Base-by-base conservation (phyloP, 2,329 filamentous ascomycete species). In the Sclerotinia minor region DNA sequence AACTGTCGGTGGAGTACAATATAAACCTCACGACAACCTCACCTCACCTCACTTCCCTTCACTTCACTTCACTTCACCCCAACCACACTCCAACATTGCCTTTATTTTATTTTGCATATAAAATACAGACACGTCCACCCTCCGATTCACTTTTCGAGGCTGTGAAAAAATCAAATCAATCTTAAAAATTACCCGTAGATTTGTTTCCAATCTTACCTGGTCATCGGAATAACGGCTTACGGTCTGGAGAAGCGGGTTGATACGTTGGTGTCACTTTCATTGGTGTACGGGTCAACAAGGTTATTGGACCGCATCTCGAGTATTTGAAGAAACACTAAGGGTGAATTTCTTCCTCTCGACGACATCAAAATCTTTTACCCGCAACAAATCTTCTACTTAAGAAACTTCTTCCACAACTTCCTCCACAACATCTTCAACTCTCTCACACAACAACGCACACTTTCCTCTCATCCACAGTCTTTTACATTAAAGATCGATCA, bases 271-370 rank as follows among this genome's bases (percentile, higher is more conserved):
- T 60, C 58, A 49, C 44, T 60, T 60, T 32, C 5, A 5, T 17
- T 19, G 9, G 44, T 49, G 58, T 49, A 49, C 44, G 32, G 29
- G 44, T 60, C 44, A 24, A 60, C 44, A 49, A 60, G 44, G 44
- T 60, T 13, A 60, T 49, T 60, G 26, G 58, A 24, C 13, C 26
- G 13, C 49, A 60, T 45, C 58, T 29, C 44, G 58, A 60, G 58
- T n/a, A 49, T 49, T 49, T 17, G 29, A 60, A 32, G 58, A 17
- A 11, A 8, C 41, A 60, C 24, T 35, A 61, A 50, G 45, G 26
- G 59, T 61, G 59, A 50, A 61, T 61, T 32, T 50, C 50, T 38
- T 50, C 58, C n/a, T 17, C n/a, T 50, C 59, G 45, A 50, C 21
- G 45, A 11, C 21, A 26, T 50, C 29, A 44, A 38, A 19, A n/a